phyloP scores from a whole-genome alignment of 179 eudicot species.

The Corrigiola litoralis region DNA sequence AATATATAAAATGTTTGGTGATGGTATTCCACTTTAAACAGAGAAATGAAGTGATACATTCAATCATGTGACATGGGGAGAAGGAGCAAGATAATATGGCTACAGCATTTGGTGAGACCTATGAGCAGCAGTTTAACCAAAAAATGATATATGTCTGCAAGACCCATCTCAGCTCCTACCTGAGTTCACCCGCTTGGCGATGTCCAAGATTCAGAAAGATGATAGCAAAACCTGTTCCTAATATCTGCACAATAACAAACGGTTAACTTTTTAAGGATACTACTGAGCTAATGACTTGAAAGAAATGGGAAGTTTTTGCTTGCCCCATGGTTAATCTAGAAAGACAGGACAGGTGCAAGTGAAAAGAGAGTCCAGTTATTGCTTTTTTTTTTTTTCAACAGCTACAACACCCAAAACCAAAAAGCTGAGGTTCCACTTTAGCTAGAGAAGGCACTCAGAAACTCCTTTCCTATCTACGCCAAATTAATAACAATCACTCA shows the following conservation, averaged over 20 bases:
- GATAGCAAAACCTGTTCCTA: conserved; percentile 88
- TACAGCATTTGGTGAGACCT: background rate
- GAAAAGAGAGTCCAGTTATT: no score
- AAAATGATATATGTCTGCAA: background rate
- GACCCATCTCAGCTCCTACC: conserved; percentile 37
- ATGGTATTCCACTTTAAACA: background rate
- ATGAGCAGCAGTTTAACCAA: background rate
- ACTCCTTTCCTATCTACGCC: background rate
- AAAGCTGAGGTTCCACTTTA: background rate
- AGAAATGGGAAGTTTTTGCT: background rate
- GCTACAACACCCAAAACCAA: background rate
- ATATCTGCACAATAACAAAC: conserved; percentile 49
- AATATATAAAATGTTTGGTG: background rate
- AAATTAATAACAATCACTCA: no score
- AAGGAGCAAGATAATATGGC: background rate
- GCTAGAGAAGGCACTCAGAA: background rate
- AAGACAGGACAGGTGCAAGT: no score
- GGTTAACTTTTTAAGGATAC: background rate
- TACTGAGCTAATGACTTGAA: background rate
- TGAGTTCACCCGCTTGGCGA: conserved; percentile 84
- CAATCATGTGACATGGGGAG: background rate
- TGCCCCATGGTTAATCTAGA: no score
- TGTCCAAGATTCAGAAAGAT: conserved; percentile 85
- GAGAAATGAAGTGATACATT: background rate
- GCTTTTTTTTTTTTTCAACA: no score